Percentiles rank a stretch among this genome's conserved stretches.
phyloP scores from a whole-genome alignment of 169 alveolate species.

The Plasmodium yoelii region DNA sequence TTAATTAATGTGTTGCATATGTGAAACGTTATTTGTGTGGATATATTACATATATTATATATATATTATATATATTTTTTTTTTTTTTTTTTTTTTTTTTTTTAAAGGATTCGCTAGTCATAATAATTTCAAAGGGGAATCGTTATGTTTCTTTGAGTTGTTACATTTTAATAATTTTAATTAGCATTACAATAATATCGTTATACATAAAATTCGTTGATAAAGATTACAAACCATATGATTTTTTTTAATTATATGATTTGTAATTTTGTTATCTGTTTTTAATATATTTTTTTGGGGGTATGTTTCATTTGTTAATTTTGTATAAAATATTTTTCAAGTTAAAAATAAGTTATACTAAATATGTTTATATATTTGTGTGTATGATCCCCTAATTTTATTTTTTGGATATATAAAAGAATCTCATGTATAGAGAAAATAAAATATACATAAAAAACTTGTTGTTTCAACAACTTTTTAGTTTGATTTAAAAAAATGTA shows the following conservation, averaged over 20 bases:
- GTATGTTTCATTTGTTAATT: neutral
- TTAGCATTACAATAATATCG: slow-evolving; percentile 7
- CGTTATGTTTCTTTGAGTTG: slow-evolving; percentile 36
- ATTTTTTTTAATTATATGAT: slow-evolving; percentile 33
- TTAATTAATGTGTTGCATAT: neutral
- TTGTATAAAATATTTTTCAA: neutral
- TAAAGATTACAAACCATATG: slow-evolving; percentile 64
- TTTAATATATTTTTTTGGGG: neutral
- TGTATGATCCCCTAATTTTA: no score
- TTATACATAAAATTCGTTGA: slow-evolving; percentile 30
- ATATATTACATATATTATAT: neutral
- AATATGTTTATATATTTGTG: no score
- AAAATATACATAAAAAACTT: neutral
- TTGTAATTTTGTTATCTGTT: neutral
- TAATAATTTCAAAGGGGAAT: slow-evolving; percentile 33
- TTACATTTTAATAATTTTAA: slow-evolving; percentile 18
- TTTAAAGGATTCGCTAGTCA: slow-evolving; percentile 59
- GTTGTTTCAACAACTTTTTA: no score
- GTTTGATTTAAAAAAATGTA: no score
- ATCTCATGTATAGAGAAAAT: no score
- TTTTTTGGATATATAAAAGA: no score
- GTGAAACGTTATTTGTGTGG: neutral
- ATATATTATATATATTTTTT: no score
- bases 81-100: slow-evolving; percentile 24
- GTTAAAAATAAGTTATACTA: neutral